These are phyloP conservation scores for Lactarius sanguifluus DNA, from an alignment of 768 basidiomycete species.

Conservation along the genomic window DNA sequence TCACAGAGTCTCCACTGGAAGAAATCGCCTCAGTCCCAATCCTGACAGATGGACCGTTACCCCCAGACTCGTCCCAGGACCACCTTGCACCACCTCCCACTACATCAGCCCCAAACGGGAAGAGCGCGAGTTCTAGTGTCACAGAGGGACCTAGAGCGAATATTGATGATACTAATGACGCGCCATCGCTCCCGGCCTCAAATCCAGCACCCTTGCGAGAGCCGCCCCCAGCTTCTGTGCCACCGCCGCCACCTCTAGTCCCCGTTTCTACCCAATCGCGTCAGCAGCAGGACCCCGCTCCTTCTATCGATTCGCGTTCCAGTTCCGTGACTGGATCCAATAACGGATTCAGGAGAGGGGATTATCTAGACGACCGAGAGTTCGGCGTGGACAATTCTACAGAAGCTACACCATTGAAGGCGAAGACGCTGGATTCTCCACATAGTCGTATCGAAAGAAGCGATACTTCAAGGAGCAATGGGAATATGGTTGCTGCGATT, in stretches of 20 bases:
- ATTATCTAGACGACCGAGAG: conserved; percentile 33
- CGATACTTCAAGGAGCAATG: conserved; percentile 53
- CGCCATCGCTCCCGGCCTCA: neutral
- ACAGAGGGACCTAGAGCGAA: neutral
- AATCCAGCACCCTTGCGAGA: neutral
- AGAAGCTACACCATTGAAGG: conserved; percentile 32
- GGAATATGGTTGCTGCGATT: conserved; percentile 68
- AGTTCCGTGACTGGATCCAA: conserved; percentile 21
- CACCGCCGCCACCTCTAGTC: conserved; percentile 5
- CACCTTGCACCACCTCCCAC: conserved; percentile 4
- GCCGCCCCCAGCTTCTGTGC: neutral
- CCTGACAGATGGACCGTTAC: neutral
- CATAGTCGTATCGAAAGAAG: conserved; percentile 44
- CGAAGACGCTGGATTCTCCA: conserved; percentile 21
- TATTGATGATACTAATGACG: neutral
- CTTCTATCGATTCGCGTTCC: conserved; percentile 13
- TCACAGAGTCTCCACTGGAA: conserved; percentile 22
- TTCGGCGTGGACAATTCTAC: conserved; percentile 33
- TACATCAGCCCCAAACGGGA: neutral
- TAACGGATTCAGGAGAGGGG: conserved; percentile 25
- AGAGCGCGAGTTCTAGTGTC: neutral
- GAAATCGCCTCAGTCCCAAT: neutral
- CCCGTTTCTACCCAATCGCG: neutral
- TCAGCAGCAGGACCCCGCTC: conserved; percentile 13
- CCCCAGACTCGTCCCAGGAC: neutral